Conservation (phyloP, 352 stramenopile genomes). For the Globisporangium carolinianum region DNA sequence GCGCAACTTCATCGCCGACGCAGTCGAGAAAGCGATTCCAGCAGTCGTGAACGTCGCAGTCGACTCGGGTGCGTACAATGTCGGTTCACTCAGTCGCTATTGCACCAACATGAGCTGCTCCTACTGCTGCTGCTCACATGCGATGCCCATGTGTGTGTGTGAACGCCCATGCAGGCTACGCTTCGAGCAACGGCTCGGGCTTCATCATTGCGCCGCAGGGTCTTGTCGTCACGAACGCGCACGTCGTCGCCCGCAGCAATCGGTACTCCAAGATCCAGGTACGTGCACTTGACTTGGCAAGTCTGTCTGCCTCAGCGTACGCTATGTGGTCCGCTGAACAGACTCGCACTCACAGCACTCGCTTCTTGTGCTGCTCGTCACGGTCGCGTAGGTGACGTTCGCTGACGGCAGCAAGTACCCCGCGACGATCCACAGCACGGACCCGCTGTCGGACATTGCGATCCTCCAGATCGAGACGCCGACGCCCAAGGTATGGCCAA, state of each 20-base stretch:
- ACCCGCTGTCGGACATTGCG: slow-evolving; percentile 87
- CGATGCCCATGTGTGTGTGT: no score
- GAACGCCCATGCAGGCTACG: slow-evolving; percentile 27
- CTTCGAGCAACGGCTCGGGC: slow-evolving; percentile 84
- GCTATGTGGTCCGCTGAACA: not conserved
- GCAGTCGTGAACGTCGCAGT: slow-evolving; percentile 87
- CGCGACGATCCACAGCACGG: slow-evolving; percentile 76
- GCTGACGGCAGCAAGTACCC: slow-evolving; percentile 73
- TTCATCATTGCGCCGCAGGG: slow-evolving; percentile 88
- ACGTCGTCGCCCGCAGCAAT: slow-evolving; percentile 84
- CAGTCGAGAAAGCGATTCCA: slow-evolving; percentile 82
- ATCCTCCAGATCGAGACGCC: slow-evolving; percentile 80
- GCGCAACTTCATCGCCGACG: slow-evolving; percentile 86
- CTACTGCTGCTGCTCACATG: not conserved
- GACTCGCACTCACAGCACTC: not conserved
- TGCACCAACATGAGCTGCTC: not conserved
- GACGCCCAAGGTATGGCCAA: slow-evolving; percentile 54
- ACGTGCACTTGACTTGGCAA: not conserved
- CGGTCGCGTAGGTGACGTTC: slow-evolving; percentile 56
- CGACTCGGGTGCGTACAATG: slow-evolving; percentile 31
- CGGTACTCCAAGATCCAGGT: slow-evolving; percentile 80
- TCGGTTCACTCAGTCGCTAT: no score
- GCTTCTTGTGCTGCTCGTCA: not conserved
- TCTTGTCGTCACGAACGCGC: slow-evolving; percentile 90
- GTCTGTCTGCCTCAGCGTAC: not conserved